These are phyloP conservation scores for Phytophthora tentaculata DNA, from an alignment of 352 stramenopile genomes.

Conservation along the genomic window DNA sequence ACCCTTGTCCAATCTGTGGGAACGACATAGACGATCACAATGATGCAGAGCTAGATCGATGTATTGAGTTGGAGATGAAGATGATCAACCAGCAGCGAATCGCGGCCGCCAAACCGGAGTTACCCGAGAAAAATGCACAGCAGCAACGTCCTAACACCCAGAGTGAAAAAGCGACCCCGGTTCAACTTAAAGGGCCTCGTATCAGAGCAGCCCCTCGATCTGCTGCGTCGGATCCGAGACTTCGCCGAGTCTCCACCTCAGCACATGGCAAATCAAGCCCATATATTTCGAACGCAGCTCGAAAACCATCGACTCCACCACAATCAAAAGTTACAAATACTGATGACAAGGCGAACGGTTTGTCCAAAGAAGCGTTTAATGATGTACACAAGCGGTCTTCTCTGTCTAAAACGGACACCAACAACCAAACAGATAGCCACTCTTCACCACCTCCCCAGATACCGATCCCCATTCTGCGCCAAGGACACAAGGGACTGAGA, in stretches of 20 bases:
- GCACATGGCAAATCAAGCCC: slow-evolving; percentile 36
- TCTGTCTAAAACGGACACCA: slow-evolving; percentile 10
- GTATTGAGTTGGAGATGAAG: slow-evolving; percentile 61
- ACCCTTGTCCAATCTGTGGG: slow-evolving; percentile 60
- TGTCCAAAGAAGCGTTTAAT: slow-evolving; percentile 19
- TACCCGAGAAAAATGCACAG: slow-evolving; percentile 4
- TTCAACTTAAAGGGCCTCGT: background rate
- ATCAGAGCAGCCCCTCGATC: slow-evolving; percentile 9
- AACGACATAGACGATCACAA: slow-evolving; percentile 64
- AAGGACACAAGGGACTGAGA: slow-evolving; percentile 71
- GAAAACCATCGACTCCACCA: slow-evolving; percentile 34
- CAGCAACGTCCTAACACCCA: slow-evolving; percentile 20
- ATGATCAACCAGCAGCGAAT: slow-evolving; percentile 14
- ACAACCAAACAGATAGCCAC: slow-evolving; percentile 27
- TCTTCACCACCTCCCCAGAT: slow-evolving; percentile 5
- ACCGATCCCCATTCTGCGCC: slow-evolving; percentile 55
- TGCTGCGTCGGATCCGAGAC: slow-evolving; percentile 19
- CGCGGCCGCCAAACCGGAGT: slow-evolving; percentile 4
- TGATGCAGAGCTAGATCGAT: slow-evolving; percentile 60
- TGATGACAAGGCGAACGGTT: slow-evolving; percentile 3
- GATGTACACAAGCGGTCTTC: slow-evolving; percentile 5
- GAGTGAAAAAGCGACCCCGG: slow-evolving; percentile 1
- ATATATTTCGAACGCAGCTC: slow-evolving; percentile 18
- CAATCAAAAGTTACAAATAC: slow-evolving; percentile 9
- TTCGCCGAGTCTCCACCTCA: slow-evolving; percentile 34